A percentile compares a stretch with the other conserved stretches of the same genome.
Evolutionary conservation across 164 flowering plant species (phyloP).

Genomic region (Nymphaea colorata): DNA sequence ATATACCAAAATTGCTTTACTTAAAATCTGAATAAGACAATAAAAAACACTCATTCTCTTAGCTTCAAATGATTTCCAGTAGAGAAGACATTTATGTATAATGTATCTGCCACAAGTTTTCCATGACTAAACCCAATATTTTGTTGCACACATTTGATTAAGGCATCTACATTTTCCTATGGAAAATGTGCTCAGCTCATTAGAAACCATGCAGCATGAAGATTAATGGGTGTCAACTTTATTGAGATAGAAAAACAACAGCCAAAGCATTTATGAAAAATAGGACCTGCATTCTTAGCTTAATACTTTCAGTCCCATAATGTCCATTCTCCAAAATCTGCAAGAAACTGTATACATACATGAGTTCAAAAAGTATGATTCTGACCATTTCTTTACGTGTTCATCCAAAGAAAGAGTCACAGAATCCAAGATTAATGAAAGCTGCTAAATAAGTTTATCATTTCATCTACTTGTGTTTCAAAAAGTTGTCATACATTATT

Average conservation of each 20-base stretch:
- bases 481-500: no score
- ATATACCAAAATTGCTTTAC: slow-evolving; percentile 63
- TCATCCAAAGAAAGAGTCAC: no score
- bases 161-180: slow-evolving; percentile 90
- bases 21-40: slow-evolving; percentile 60
- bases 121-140: slow-evolving; percentile 79
- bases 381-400: no score
- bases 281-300: slow-evolving; percentile 23
- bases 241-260: slow-evolving; percentile 1
- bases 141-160: slow-evolving; percentile 65
- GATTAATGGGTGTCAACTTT: neutral
- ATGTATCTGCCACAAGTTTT: slow-evolving; percentile 56
- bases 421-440: no score
- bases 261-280: neutral
- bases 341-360: no score
- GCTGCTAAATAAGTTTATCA: no score
- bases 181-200: neutral
- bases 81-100: slow-evolving; percentile 50
- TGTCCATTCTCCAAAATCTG: slow-evolving; percentile 77
- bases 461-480: no score
- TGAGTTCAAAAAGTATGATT: no score
- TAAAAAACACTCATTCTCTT: slow-evolving; percentile 62
- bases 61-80: slow-evolving; percentile 68
- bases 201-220: neutral
- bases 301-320: slow-evolving; percentile 35